A percentile compares a stretch with the other conserved stretches of the same genome.
These are phyloP conservation scores for Pelargonium hybrid DNA, from an alignment of 441 rosid species.

Conservation along the genomic window DNA sequence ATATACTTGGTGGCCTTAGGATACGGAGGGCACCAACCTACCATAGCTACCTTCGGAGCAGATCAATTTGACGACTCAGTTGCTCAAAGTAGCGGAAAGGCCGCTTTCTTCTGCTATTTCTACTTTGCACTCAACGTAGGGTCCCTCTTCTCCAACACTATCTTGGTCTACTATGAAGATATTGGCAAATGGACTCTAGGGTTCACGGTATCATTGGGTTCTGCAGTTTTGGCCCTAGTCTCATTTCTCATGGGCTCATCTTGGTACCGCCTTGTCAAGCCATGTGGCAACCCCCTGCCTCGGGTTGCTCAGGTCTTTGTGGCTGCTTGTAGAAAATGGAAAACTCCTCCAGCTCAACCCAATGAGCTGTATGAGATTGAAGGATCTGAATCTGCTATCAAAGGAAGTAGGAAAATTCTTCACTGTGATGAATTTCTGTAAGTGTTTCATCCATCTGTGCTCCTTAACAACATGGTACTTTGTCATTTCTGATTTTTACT, in stretches of 20 bases:
- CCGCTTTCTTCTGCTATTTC: slow-evolving; percentile 86
- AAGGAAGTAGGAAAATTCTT: slow-evolving; percentile 40
- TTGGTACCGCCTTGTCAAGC: slow-evolving; percentile 68
- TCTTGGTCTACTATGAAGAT: slow-evolving; percentile 77
- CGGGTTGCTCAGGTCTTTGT: slow-evolving; percentile 68
- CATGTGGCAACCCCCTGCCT: slow-evolving; percentile 73
- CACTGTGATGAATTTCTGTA: slow-evolving; percentile 53
- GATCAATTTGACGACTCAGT: slow-evolving; percentile 91
- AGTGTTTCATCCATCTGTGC: slow-evolving; percentile 14
- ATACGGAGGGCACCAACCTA: slow-evolving; percentile 90
- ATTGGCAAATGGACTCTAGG: slow-evolving; percentile 87
- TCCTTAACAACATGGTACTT: not conserved
- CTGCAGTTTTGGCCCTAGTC: slow-evolving; percentile 61
- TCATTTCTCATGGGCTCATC: slow-evolving; percentile 56
- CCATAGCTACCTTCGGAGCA: slow-evolving; percentile 84
- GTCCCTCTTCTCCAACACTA: slow-evolving; percentile 86
- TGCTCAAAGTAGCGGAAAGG: slow-evolving; percentile 58
- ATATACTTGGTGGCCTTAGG: slow-evolving; percentile 82
- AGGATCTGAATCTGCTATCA: slow-evolving; percentile 22
- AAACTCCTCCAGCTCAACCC: slow-evolving; percentile 25
- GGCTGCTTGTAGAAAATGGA: slow-evolving; percentile 66
- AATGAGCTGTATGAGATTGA: slow-evolving; percentile 33
- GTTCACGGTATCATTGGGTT: slow-evolving; percentile 75
- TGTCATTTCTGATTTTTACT: too few species aligned
- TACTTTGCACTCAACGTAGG: slow-evolving; percentile 86